A percentile compares a stretch with the other conserved stretches of the same genome.
These are phyloP conservation scores for Henckelia pumila DNA, from an alignment of 257 asterid genomes.

Conservation along the genomic window DNA sequence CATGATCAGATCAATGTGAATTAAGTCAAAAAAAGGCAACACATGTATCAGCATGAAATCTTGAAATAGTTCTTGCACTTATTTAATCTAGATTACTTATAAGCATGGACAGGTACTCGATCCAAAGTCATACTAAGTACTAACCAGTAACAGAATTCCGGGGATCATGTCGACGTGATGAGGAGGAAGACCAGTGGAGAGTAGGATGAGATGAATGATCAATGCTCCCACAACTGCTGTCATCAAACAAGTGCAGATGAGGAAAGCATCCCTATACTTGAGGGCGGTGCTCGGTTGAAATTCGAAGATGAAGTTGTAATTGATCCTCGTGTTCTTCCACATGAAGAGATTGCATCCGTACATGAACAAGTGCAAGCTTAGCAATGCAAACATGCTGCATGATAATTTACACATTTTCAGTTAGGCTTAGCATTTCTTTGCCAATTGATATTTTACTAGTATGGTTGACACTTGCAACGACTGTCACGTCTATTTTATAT, in stretches of 20 bases:
- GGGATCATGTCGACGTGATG: constrained; percentile 65
- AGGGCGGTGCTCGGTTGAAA: constrained; percentile 64
- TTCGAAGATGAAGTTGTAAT: constrained; percentile 84
- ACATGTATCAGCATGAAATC: background rate
- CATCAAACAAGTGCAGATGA: constrained; percentile 77
- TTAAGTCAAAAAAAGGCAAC: background rate
- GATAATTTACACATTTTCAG: too few species aligned
- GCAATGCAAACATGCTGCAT: constrained; percentile 91
- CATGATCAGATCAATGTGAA: background rate
- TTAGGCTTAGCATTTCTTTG: too few species aligned
- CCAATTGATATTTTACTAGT: too few species aligned
- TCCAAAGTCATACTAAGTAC: constrained; percentile 34
- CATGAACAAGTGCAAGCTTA: constrained; percentile 87
- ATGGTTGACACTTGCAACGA: too few species aligned
- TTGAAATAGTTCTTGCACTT: background rate
- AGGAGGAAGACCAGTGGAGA: constrained; percentile 49
- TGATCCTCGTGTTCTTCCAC: constrained; percentile 86
- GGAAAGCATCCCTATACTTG: constrained; percentile 84
- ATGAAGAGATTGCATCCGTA: constrained; percentile 86
- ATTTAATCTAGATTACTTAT: background rate
- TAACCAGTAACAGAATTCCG: constrained; percentile 69
- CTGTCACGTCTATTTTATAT: too few species aligned
- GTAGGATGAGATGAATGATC: constrained; percentile 73
- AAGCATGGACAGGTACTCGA: too few species aligned
- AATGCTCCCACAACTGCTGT: constrained; percentile 78